A percentile compares a stretch with the other conserved stretches of the same genome.
Evolutionary conservation across 495 filamentous ascomycete genomes (phyloP).

Genomic region (Podospora anserina): DNA sequence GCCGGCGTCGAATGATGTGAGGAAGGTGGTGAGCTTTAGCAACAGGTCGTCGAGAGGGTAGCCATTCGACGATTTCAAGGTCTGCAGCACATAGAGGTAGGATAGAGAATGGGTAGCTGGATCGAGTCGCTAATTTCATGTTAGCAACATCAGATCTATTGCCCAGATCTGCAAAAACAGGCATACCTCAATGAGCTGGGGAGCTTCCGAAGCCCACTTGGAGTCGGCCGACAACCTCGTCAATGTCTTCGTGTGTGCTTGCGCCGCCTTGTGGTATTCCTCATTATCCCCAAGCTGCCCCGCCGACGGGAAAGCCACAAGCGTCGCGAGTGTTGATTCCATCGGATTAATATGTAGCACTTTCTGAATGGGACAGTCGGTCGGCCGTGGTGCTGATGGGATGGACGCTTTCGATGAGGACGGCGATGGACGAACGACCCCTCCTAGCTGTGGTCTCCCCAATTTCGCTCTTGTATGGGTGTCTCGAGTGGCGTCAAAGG

Average conservation of each 20-base stretch:
- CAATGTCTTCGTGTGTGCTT: conserved; percentile 33
- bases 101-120: conserved; percentile 44
- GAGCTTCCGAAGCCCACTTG: conserved; percentile 19
- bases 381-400: not conserved
- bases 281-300: conserved; percentile 21
- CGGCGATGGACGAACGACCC: not conserved
- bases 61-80: conserved; percentile 4
- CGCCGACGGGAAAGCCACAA: conserved; percentile 41
- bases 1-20: conserved; percentile 43
- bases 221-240: conserved; percentile 26
- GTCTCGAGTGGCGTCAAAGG: not conserved
- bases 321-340: conserved; percentile 37
- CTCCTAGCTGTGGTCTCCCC: not conserved
- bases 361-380: not conserved
- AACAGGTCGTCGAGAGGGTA: conserved; percentile 30
- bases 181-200: conserved; percentile 36
- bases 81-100: conserved; percentile 39
- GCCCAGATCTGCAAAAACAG: not conserved
- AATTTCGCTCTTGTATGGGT: not conserved
- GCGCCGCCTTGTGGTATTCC: conserved; percentile 29
- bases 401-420: not conserved
- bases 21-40: conserved; percentile 37
- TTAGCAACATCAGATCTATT: not conserved
- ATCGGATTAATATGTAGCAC: conserved; percentile 19
- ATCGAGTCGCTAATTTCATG: conserved; percentile 32